phyloP scores from a whole-genome alignment of 441 rosid genomes.

The Jatropha podagrica region DNA sequence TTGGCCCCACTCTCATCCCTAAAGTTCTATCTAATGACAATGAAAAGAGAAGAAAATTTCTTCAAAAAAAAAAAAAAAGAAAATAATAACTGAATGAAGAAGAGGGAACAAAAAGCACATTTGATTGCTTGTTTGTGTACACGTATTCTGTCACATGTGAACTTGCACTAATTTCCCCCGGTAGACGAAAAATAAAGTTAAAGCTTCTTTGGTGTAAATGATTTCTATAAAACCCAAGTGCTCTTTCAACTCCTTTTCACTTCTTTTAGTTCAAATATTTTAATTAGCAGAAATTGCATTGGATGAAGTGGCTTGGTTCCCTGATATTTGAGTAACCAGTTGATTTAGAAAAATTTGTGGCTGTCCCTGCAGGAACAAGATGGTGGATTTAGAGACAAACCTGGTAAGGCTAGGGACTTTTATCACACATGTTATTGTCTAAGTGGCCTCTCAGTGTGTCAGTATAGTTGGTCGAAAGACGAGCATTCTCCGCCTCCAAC shows the following conservation, averaged over 20 bases:
- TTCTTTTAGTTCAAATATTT: not conserved
- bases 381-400: conserved; percentile 94
- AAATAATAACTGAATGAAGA: not conserved
- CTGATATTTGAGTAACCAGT: not conserved
- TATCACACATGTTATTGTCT: conserved; percentile 96
- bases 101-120: not conserved
- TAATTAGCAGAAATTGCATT: not conserved
- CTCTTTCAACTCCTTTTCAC: too few relatives aligned
- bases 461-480: conserved; percentile 53
- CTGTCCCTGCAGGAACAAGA: conserved; percentile 43
- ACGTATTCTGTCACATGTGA: too few relatives aligned
- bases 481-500: conserved; percentile 57
- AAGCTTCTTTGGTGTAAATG: too few relatives aligned
- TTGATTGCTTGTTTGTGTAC: too few relatives aligned
- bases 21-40: too few relatives aligned
- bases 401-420: conserved; percentile 62
- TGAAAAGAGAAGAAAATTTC: too few relatives aligned
- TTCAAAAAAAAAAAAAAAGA: not conserved
- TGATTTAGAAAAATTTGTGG: not conserved
- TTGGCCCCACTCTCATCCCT: too few relatives aligned
- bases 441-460: conserved; percentile 77
- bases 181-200: too few relatives aligned
- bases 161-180: too few relatives aligned
- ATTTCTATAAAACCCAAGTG: too few relatives aligned
- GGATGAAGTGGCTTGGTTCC: not conserved